A percentile compares a stretch with the other conserved stretches of the same genome.
Evolutionary conservation across 148 eudicot genomes (phyloP).

Genomic region (Vaccinium vitisidaea): DNA sequence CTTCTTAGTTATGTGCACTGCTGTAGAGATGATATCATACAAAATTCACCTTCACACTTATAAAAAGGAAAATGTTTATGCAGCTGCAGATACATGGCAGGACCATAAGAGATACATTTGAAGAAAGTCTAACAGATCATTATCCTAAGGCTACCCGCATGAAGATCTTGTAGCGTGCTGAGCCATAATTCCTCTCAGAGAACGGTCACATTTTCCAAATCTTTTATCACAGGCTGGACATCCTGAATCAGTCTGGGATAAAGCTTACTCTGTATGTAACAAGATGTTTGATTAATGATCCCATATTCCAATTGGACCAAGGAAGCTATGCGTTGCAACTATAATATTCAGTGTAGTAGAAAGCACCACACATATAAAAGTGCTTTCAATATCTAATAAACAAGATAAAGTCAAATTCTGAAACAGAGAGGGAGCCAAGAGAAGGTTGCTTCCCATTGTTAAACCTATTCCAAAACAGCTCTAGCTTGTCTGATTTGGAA

Average conservation of each 20-base stretch:
- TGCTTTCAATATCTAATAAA: neutral
- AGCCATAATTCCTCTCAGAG: constrained; percentile 99
- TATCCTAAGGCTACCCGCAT: constrained; percentile 62
- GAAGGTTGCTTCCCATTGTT: neutral
- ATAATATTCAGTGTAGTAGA: neutral
- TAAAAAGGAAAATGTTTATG: neutral
- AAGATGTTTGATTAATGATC: constrained; percentile 4
- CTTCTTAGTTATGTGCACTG: neutral
- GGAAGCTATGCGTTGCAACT: neutral
- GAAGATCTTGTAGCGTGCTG: constrained; percentile 97
- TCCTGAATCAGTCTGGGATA: constrained; percentile 88
- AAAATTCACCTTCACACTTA: neutral
- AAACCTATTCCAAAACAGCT: neutral
- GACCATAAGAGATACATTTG: neutral
- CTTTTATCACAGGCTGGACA: constrained; percentile 88
- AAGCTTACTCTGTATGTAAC: constrained; percentile 67
- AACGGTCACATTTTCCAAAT: constrained; percentile 92
- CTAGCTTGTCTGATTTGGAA: neutral
- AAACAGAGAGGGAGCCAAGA: neutral
- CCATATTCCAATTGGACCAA: constrained; percentile 1
- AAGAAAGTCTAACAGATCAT: neutral
- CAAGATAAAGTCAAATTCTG: neutral
- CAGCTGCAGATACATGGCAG: neutral
- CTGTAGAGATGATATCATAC: neutral
- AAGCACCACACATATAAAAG: neutral